Percentiles rank a stretch among this genome's conserved stretches.
Conservation (phyloP, 108 stramenopile genomes). For the Fragilariopsis cylindrus region DNA sequence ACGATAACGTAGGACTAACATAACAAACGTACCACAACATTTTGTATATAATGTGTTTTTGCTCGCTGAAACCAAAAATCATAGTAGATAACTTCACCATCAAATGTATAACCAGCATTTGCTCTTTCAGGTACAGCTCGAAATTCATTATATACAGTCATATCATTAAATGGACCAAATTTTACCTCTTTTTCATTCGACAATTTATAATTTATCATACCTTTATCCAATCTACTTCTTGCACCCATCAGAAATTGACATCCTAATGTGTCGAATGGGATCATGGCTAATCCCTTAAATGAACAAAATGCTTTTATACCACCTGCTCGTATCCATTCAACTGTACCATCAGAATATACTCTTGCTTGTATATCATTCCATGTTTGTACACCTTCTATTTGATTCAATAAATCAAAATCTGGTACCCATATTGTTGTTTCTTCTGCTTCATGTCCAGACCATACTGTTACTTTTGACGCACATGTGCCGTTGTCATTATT, state of each 20-base stretch:
- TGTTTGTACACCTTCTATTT: slow-evolving; percentile 10
- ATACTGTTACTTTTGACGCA: background rate
- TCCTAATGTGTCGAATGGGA: slow-evolving; percentile 16
- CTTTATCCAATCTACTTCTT: too few relatives aligned
- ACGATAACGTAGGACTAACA: background rate
- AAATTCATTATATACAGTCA: slow-evolving; percentile 21
- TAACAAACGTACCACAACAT: slow-evolving; percentile 13
- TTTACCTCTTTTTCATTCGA: too few relatives aligned
- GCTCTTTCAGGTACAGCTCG: slow-evolving; percentile 20
- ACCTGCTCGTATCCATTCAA: slow-evolving; percentile 19
- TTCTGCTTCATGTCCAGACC: slow-evolving; percentile 15
- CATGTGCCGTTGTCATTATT: background rate
- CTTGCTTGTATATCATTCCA: slow-evolving; percentile 12
- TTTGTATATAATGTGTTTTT: slow-evolving; percentile 9
- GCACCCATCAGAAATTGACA: slow-evolving; percentile 19
- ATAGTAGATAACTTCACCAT: background rate
- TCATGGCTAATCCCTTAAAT: slow-evolving; percentile 22
- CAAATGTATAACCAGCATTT: background rate
- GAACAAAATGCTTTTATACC: slow-evolving; percentile 19
- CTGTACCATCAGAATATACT: slow-evolving; percentile 23
- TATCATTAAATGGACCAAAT: too few relatives aligned
- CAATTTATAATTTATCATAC: too few relatives aligned
- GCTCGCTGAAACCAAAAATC: slow-evolving; percentile 24
- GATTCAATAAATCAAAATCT: slow-evolving; percentile 22
- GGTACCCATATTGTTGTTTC: slow-evolving; percentile 32